These are phyloP conservation scores for Lumnitzera racemosa DNA, from an alignment of 345 rosid genomes.

Conservation along the genomic window DNA sequence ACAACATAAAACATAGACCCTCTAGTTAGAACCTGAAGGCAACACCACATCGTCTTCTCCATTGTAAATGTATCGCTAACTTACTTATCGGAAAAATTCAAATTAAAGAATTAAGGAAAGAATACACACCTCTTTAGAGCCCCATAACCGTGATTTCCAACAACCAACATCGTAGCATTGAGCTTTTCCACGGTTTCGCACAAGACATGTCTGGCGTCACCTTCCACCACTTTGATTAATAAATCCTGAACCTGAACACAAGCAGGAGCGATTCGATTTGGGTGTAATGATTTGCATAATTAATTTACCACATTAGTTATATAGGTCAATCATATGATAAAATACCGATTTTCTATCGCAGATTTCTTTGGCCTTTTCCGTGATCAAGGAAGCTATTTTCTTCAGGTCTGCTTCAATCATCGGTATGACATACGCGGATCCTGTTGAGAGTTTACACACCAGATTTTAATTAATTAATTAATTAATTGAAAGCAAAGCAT, in stretches of 20 bases:
- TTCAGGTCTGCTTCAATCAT: constrained; percentile 56
- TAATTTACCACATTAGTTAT: neutral
- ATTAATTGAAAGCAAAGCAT: no score
- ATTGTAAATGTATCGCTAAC: no score
- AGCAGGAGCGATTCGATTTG: neutral
- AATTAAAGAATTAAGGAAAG: neutral
- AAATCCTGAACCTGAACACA: constrained; percentile 44
- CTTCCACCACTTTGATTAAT: constrained; percentile 47
- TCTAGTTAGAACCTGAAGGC: no score
- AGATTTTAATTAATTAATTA: no score
- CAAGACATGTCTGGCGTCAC: constrained; percentile 78
- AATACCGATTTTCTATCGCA: constrained; percentile 54
- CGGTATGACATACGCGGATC: constrained; percentile 54
- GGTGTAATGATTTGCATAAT: neutral
- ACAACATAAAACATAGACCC: no score
- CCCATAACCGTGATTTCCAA: constrained; percentile 93
- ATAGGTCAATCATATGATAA: neutral
- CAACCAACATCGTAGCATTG: constrained; percentile 65
- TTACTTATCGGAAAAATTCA: neutral
- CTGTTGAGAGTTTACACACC: constrained; percentile 14
- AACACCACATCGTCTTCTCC: no score
- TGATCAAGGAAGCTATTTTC: constrained; percentile 52
- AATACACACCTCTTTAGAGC: constrained; percentile 62
- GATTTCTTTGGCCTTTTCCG: constrained; percentile 46
- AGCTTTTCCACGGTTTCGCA: constrained; percentile 74